Base-by-base conservation (phyloP, 2,329 filamentous ascomycete species). In the Fusarium musae region DNA sequence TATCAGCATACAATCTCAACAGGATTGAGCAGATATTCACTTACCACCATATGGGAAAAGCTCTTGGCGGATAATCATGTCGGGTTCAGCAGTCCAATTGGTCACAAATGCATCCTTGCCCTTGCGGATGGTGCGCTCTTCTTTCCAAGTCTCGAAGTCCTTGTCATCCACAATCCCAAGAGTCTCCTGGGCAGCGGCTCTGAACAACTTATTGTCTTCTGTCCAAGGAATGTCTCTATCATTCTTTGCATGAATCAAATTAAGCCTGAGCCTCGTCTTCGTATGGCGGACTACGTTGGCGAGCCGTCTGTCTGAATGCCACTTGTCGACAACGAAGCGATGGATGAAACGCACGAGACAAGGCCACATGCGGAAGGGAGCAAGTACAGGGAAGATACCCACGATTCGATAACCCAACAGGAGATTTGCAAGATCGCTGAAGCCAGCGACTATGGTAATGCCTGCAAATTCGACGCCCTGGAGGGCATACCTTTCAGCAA, bases 171-270 rank as follows among this genome's bases (percentile, higher is more conserved):
- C 58, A 2, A 77, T 76, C 10, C 80, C 80, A 5, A 84, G 79
- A 4, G 85, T 85, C 49, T 88, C 88, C 59, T 86, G 86, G 4
- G 88, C 88, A 1, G 91, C 89, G 2, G 87, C 86, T 36, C 83
- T 83, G 78, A 93, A 94, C 3, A 93, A 82, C 73, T 85, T 86
- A 75, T 92, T 88, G 47, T 91, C 90, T 78, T 95, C 91, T 3
- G 84, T 87, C 83, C 90, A 96, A 0, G 93, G 91, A 67, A 98
- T 97, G 75, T 97, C 94, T 66, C 85, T 84, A 79, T 98, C 96
- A 78, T 97, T 90, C 60, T 88, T 87, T 21, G 95, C 93, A 77
- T 98, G 96, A 6, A 98, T 83, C 46, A 98, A 84, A 47, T 89
- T 91, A 26, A 98, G 83, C 28, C 91, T 87, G 15, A 96, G 71